Conservation (phyloP, 2,329 filamentous ascomycete genomes). For the Fusarium sp. region DNA sequence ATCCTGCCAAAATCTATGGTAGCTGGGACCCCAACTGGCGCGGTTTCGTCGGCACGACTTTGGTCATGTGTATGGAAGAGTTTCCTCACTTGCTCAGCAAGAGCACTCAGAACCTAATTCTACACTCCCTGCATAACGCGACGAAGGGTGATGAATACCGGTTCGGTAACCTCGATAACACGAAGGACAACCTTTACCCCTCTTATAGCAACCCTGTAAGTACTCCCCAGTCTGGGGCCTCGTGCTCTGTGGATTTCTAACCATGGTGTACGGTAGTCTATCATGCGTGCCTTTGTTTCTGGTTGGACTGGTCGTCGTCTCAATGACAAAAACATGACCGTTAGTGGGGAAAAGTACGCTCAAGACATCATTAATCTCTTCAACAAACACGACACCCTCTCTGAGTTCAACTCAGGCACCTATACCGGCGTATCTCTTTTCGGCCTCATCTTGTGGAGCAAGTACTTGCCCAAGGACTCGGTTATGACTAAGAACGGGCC, state of each 20-base stretch:
- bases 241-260: too few species aligned
- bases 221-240: not conserved
- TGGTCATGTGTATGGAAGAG: conserved; percentile 68
- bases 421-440: conserved; percentile 70
- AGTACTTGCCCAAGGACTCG: conserved; percentile 64
- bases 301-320: conserved; percentile 66
- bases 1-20: conserved; percentile 62
- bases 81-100: conserved; percentile 58
- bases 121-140: conserved; percentile 63
- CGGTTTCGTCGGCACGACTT: conserved; percentile 67
- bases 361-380: conserved; percentile 66
- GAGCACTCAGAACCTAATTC: conserved; percentile 53
- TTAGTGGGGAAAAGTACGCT: conserved; percentile 64
- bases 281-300: conserved; percentile 70
- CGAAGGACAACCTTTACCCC: conserved; percentile 69
- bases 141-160: conserved; percentile 69
- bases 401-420: conserved; percentile 70
- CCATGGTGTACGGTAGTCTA: conserved; percentile 35
- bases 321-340: conserved; percentile 67
- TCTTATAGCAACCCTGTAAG: conserved; percentile 66
- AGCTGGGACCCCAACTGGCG: conserved; percentile 73
- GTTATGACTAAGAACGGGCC: conserved; percentile 62
- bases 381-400: conserved; percentile 63
- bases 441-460: conserved; percentile 66
- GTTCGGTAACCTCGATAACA: conserved; percentile 61